Evolutionary conservation across 495 filamentous ascomycete species (phyloP).

Genomic region (Neurospora sublineolata): DNA sequence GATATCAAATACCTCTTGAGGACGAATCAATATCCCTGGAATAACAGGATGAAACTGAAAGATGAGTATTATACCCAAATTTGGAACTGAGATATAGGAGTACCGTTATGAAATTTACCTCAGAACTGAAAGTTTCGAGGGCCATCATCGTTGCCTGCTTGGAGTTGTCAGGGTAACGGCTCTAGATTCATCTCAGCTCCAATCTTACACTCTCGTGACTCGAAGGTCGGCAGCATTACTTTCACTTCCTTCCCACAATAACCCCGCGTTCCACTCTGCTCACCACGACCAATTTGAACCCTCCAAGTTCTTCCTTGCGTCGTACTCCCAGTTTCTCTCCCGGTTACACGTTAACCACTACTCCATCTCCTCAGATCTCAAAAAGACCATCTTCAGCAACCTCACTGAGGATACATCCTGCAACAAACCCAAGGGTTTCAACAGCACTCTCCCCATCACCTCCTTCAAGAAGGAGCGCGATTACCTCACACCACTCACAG

Average conservation of each 20-base stretch:
- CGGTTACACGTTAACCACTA: not conserved
- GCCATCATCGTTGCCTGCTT: not conserved
- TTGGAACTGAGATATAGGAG: not conserved
- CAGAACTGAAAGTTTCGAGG: not conserved
- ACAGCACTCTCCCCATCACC: not conserved
- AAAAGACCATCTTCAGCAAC: not conserved
- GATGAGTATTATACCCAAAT: not conserved
- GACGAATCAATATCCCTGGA: no score
- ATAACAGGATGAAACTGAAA: not conserved
- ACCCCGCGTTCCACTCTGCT: not conserved
- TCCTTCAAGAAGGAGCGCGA: not conserved
- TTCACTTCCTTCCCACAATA: not conserved
- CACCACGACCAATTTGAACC: not conserved
- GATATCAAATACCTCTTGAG: not conserved
- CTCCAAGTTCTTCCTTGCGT: not conserved
- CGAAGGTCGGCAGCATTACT: not conserved
- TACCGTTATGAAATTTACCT: not conserved
- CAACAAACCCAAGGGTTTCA: not conserved
- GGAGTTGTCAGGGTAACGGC: not conserved
- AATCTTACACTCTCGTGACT: not conserved
- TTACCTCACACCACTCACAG: not conserved
- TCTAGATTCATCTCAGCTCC: not conserved
- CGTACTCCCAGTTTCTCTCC: not conserved
- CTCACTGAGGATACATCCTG: not conserved
- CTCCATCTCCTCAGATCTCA: not conserved